Percentiles rank a stretch among this genome's conserved stretches.
These are phyloP conservation scores for Schizopora paradoxa DNA, from an alignment of 1,284 basidiomycete species.

Conservation along the genomic window DNA sequence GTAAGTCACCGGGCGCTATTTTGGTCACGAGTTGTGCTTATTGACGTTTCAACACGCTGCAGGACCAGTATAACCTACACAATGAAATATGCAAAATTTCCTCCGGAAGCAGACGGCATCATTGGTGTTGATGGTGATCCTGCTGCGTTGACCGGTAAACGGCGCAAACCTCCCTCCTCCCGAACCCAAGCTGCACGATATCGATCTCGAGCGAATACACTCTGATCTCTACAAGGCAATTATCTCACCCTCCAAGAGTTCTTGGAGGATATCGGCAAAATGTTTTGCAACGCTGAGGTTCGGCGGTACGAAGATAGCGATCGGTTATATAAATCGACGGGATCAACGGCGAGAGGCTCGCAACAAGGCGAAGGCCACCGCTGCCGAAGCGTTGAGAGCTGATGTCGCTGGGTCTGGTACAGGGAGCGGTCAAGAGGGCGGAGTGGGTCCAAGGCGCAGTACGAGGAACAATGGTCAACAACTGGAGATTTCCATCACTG, in stretches of 20 bases:
- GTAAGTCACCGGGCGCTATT: constrained; percentile 41
- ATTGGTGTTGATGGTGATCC: constrained; percentile 40
- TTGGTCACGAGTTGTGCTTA: constrained; percentile 1
- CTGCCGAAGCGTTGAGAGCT: constrained; percentile 51
- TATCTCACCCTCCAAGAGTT: constrained; percentile 89
- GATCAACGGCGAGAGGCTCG: too few relatives aligned
- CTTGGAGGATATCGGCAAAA: constrained; percentile 82
- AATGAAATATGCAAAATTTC: too few relatives aligned
- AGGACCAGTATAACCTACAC: constrained; percentile 74
- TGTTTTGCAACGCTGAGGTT: constrained; percentile 81
- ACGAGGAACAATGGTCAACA: constrained; percentile 67
- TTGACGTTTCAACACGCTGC: too few relatives aligned
- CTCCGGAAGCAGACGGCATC: constrained; percentile 37
- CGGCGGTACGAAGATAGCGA: constrained; percentile 68
- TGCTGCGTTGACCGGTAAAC: constrained; percentile 28
- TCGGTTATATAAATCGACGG: constrained; percentile 72
- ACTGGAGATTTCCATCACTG: constrained; percentile 65
- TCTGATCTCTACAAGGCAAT: constrained; percentile 76
- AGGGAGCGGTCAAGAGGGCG: constrained; percentile 29
- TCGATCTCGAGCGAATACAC: constrained; percentile 92
- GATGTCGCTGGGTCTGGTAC: constrained; percentile 28
- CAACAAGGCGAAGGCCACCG: constrained; percentile 88
- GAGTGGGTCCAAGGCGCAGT: constrained; percentile 50
- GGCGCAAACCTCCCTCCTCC: constrained; percentile 25
- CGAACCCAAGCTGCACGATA: constrained; percentile 52